A percentile compares a stretch with the other conserved stretches of the same genome.
Conservation (phyloP, 768 basidiomycete species). For the Hemileccinum impolitum region DNA sequence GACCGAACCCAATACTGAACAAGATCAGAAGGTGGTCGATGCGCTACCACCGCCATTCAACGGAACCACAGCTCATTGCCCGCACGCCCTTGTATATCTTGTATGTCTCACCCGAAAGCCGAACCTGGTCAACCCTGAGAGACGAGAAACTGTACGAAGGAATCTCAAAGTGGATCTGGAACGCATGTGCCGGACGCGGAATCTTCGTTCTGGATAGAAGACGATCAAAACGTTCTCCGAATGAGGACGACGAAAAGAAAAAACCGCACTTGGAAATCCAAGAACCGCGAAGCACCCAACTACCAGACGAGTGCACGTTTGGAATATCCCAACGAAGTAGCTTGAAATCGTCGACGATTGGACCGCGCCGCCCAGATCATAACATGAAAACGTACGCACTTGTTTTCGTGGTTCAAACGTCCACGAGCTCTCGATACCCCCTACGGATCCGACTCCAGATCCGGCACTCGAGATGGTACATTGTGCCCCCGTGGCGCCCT, state of each 20-base stretch:
- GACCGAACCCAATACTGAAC: not conserved
- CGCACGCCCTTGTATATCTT: constrained; percentile 93
- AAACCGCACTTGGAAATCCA: constrained; percentile 61
- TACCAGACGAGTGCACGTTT: constrained; percentile 60
- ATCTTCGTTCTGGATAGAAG: constrained; percentile 32
- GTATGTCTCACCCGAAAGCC: constrained; percentile 73
- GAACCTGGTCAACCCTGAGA: constrained; percentile 83
- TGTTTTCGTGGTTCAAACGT: constrained; percentile 68
- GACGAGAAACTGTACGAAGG: constrained; percentile 71
- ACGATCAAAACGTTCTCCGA: not conserved
- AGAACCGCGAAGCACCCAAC: constrained; percentile 73
- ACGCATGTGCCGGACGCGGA: constrained; percentile 69
- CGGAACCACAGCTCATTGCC: constrained; percentile 38
- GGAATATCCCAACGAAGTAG: constrained; percentile 78
- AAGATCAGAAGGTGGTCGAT: not conserved
- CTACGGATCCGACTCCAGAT: constrained; percentile 41
- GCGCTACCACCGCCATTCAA: constrained; percentile 34
- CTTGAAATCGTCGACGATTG: constrained; percentile 35
- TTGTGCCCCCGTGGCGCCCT: constrained; percentile 67
- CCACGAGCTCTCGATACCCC: constrained; percentile 63
- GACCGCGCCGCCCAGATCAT: not conserved
- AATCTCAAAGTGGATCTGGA: constrained; percentile 70
- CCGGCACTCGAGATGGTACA: constrained; percentile 62
- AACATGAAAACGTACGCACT: constrained; percentile 34
- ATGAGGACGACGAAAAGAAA: not conserved